Evolutionary conservation across 345 rosid species (phyloP), one percentile per base, ranked within the genome.

Genomic region (Conringia planisiliqua): DNA sequence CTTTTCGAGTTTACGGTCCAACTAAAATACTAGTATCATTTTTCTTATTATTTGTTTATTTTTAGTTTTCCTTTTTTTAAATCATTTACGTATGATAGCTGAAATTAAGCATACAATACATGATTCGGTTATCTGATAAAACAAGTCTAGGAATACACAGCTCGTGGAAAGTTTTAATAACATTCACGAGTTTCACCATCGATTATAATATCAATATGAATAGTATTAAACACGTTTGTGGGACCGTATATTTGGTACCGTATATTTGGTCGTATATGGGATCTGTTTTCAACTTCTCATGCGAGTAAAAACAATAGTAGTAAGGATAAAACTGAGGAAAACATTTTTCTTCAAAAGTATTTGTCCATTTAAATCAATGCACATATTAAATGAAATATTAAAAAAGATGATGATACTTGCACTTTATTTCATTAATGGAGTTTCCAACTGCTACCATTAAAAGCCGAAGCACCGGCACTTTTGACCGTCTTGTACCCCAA

Each of bases 401-500:
- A 5, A 7, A 66, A 65, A 57, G 14, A 40, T 27, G 32, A 56
- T 36, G 59, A 33, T 10, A 24, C 9, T 20, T 24, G 36, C 59
- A 65, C 38, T 43, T 62, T 5, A 39, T 51, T 30, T 27, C 58
- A 57, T 58, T 56, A 64, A 66, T 74, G 51, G 61, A 74, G 3
- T 35, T 16, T 33, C 75, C 75, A 76, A 69, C 79, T 43, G 48
- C 75, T 54, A 62, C 75, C 59, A 76, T 68, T 29, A 62, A 76
- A 69, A 33, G 79, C 33, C 16, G 59, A 14, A 39, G 68, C 75
- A 76, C 80, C 80, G 75, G 57, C 80, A 62, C 13, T 70, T 70
- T 76, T 68, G 75, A 76, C 79, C 75, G 14, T 35, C 80, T 76
- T 70, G 65, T 44, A 54, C 80, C 65, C 71, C 75, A 76, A 76